Evolutionary conservation across 2,329 filamentous ascomycete genomes (phyloP), one percentile per base, ranked within the genome.

Genomic region (Penicillium sp.): DNA sequence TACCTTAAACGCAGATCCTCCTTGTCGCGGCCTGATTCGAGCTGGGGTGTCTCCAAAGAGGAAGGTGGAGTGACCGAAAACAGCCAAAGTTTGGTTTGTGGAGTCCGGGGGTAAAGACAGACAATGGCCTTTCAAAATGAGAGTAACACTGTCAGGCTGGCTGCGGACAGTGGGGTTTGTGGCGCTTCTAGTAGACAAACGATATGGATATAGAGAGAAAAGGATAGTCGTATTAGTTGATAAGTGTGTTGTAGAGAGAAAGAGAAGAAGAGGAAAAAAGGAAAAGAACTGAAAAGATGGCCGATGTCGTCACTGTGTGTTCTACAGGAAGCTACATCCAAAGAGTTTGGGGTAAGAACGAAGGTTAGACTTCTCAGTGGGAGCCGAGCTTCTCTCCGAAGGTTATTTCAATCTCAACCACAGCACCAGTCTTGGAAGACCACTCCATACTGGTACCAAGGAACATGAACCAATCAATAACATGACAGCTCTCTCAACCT

Each of bases 31-130:
- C 31, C 9, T 44, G 40, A 38, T 32, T 38, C 5, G 48, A 22
- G 14, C 27, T 8, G 18, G 54, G 39, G 45, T 31, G 41, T 45
- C 57, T 45, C 24, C 50, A 40, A 22, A 50, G 52, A 50, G 54
- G 49, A 32, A 55, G 16, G 31, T 44, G 34, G 48, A 42, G 38
- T 51, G 45, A 41, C 61, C 53, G 62, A 52, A 65, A 61, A 50
- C 61, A 54, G 61, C 21, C n/a, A 21, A 22, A 56, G 48, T 45
- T 57, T 10, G 22, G 40, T 24, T n/a, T 22, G 39, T 42, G 55
- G 59, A 48, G 50, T 53, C 40, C 53, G 54, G 56, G 56, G 59
- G 48, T 54, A 34, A 55, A 50, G 50, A 50, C 39, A 36, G 40
- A 62, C 57, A 62, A 62, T 34, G 53, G 44, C 50, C 29, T 58